Evolutionary conservation across 2,329 filamentous ascomycete genomes (phyloP), one percentile per base, ranked within the genome.

Genomic region (Biscogniauxia marginata): DNA sequence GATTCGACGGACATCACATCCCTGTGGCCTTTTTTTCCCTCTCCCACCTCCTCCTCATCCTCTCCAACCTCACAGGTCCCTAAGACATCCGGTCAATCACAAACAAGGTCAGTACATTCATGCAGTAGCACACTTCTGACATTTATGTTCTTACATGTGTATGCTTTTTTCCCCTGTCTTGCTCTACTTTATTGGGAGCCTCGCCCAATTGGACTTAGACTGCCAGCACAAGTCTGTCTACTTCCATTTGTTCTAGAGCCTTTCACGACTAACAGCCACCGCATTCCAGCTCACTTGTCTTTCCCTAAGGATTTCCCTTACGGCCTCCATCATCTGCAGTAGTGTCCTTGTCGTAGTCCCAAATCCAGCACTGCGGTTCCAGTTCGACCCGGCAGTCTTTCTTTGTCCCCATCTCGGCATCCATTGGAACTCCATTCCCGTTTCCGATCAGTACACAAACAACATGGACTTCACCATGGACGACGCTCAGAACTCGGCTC

Each of bases 401-500:
- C 13, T 39, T 46, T 46, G 21, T 3, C 20, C 18, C 25, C 39
- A 48, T 52, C 46, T n/a, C 24, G 13, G 46, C 9, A 3, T 49
- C 7, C 18, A 43, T 50, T 9, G 34, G 11, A 18, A 49, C 22
- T 24, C 20, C 24, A 21, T 46, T 22, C 24, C 4, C 20, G 11
- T 1, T 7, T 6, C 18, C 23, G 16, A 43, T 21, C 21, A 21
- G 46, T 34, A 47, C 16, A 53, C 47, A 23, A 50, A 39, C 60
- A 67, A 54, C 56, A 83, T 84, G 79, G 78, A 83, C 60, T 83
- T 78, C 71, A 73, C 71, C 46, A 79, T 79, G 73, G 83, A 84
- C 65, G 81, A 90, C 66, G 83, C 77, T 53, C 88, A 91, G 73
- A 90, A 88, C 74, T 79, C 87, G 53, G 83, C 83, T 21, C 85